Percentiles rank a stretch among this genome's conserved stretches.
These are phyloP conservation scores for Aspergillaceae sp. DNA, from an alignment of 2,329 filamentous ascomycete species.

Conservation along the genomic window DNA sequence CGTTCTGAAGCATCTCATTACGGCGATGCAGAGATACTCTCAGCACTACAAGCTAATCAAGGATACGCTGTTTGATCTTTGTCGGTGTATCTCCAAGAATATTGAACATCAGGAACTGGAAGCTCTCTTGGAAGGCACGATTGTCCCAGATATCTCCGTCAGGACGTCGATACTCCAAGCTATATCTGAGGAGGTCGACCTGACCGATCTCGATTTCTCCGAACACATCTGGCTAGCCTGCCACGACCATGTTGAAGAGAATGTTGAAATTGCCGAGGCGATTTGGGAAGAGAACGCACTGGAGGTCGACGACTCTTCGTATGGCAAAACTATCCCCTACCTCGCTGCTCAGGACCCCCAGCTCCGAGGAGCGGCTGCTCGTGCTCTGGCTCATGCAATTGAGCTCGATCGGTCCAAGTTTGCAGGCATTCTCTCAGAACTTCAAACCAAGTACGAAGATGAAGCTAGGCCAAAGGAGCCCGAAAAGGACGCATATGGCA, in stretches of 20 bases:
- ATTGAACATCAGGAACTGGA: slow-evolving; percentile 64
- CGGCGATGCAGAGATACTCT: slow-evolving; percentile 76
- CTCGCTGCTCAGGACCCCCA: slow-evolving; percentile 71
- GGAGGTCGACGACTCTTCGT: slow-evolving; percentile 56
- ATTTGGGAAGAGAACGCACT: slow-evolving; percentile 96
- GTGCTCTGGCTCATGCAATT: slow-evolving; percentile 68
- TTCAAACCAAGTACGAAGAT: slow-evolving; percentile 65
- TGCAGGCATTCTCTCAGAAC: slow-evolving; percentile 51
- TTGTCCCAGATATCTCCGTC: slow-evolving; percentile 70
- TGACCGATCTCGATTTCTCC: slow-evolving; percentile 77
- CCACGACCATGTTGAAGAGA: slow-evolving; percentile 85
- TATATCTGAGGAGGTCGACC: slow-evolving; percentile 82
- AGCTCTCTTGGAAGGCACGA: slow-evolving; percentile 67
- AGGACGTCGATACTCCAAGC: slow-evolving; percentile 78
- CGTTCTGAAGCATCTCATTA: slow-evolving; percentile 62
- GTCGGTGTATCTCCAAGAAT: slow-evolving; percentile 74
- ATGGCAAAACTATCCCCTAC: slow-evolving; percentile 64
- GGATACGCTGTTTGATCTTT: slow-evolving; percentile 81
- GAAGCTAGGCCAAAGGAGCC: slow-evolving; percentile 75
- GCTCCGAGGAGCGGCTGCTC: slow-evolving; percentile 72
- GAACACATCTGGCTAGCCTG: slow-evolving; percentile 90
- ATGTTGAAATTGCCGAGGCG: slow-evolving; percentile 68
- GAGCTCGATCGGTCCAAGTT: slow-evolving; percentile 53
- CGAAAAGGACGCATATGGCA: slow-evolving; percentile 84
- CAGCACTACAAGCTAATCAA: slow-evolving; percentile 94